phyloP scores from a whole-genome alignment of 352 stramenopile genomes.

The Pythium insidiosum region DNA sequence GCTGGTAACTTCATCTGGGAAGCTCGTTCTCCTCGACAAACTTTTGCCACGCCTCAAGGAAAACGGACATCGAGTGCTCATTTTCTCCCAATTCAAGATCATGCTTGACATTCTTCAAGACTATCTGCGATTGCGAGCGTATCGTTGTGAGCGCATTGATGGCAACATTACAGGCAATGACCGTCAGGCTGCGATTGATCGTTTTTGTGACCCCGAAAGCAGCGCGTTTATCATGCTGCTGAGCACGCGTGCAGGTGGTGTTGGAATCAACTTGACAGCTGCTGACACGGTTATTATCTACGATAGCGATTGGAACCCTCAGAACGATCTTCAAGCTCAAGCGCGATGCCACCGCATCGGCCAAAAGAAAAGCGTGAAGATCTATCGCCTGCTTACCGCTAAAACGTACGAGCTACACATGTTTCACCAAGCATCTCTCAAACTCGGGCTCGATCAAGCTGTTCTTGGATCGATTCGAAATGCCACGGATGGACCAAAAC shows the following conservation, averaged over 20 bases:
- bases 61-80: conserved; percentile 95
- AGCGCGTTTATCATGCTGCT: conserved; percentile 95
- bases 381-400: conserved; percentile 87
- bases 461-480: conserved; percentile 86
- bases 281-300: conserved; percentile 92
- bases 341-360: conserved; percentile 90
- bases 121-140: conserved; percentile 90
- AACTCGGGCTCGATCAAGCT: conserved; percentile 89
- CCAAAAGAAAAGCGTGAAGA: conserved; percentile 91
- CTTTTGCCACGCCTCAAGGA: conserved; percentile 94
- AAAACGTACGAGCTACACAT: conserved; percentile 94
- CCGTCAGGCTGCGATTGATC: conserved; percentile 92
- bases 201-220: conserved; percentile 69
- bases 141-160: conserved; percentile 97
- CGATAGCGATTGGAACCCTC: conserved; percentile 98
- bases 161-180: conserved; percentile 96
- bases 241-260: conserved; percentile 95
- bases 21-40: conserved; percentile 99
- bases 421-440: conserved; percentile 90
- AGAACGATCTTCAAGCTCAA: conserved; percentile 91
- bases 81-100: conserved; percentile 99
- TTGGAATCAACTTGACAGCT: conserved; percentile 97
- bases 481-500: conserved; percentile 17
- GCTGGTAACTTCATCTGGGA: conserved; percentile 94
- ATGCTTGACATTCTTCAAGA: conserved; percentile 99